Evolutionary conservation across 2,329 filamentous ascomycete species (phyloP).

Genomic region (Fusarium gaditjirri): DNA sequence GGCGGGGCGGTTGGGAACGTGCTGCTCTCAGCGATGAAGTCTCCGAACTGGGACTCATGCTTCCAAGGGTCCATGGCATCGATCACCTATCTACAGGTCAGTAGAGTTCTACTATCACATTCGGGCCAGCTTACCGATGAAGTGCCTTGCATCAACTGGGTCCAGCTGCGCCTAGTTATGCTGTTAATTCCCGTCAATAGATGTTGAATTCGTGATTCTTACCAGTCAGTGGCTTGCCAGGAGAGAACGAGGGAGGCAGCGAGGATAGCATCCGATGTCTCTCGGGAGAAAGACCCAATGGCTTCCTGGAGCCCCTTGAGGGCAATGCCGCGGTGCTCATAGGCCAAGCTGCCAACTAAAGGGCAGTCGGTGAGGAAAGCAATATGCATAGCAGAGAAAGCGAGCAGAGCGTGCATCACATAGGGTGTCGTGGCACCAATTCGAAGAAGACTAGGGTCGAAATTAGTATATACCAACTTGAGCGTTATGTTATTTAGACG

Average conservation of each 20-base stretch:
- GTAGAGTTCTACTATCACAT: neutral
- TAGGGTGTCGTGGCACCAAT: conserved; percentile 85
- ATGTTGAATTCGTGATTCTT: conserved; percentile 51
- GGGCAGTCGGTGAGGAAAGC: conserved; percentile 88
- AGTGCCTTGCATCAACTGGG: conserved; percentile 89
- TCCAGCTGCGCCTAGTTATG: conserved; percentile 84
- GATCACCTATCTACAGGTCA: conserved; percentile 70
- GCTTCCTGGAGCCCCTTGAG: conserved; percentile 89
- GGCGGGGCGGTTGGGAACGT: conserved; percentile 75
- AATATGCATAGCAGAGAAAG: conserved; percentile 94
- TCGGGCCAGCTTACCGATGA: conserved; percentile 73
- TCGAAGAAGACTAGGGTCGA: conserved; percentile 62
- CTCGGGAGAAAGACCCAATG: conserved; percentile 83
- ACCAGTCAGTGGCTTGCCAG: conserved; percentile 98
- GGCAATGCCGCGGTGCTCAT: conserved; percentile 87
- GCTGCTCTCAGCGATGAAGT: conserved; percentile 83
- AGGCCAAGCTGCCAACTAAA: conserved; percentile 87
- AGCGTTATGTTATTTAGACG: conserved; percentile 51
- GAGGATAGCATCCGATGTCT: conserved; percentile 90
- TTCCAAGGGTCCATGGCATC: conserved; percentile 93
- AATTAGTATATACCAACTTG: conserved; percentile 24
- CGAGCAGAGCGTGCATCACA: conserved; percentile 93
- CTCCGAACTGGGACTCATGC: conserved; percentile 85
- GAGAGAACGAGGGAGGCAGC: conserved; percentile 91
- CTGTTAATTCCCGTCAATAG: conserved; percentile 31